Evolutionary conservation across 2,329 filamentous ascomycete species (phyloP).

Genomic region (Botrytis hyacinthi): DNA sequence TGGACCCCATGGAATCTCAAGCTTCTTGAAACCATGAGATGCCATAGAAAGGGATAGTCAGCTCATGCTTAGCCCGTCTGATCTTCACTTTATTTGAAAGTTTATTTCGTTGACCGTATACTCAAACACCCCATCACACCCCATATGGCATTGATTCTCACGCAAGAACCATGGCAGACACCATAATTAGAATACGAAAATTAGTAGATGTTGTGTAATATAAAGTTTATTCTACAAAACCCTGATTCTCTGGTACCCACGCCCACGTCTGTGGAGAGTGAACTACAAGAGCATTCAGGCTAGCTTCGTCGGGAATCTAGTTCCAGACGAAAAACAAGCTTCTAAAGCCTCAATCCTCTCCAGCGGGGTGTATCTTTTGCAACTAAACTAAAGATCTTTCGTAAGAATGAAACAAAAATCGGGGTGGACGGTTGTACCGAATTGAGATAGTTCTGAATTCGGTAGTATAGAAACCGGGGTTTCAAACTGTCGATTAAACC

Average conservation of each 20-base stretch:
- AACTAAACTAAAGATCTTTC: background rate
- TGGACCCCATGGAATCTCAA: background rate
- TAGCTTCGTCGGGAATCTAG: background rate
- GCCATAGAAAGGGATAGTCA: conserved; percentile 21
- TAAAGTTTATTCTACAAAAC: background rate
- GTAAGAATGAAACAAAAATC: background rate
- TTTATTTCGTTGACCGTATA: background rate
- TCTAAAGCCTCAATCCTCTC: conserved; percentile 9
- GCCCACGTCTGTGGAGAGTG: background rate
- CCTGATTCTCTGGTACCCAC: background rate
- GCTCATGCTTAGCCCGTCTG: conserved; percentile 33
- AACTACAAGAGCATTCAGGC: background rate
- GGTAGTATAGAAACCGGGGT: background rate
- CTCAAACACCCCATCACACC: background rate
- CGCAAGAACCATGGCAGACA: background rate
- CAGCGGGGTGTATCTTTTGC: background rate
- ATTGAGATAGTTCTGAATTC: conserved; percentile 21
- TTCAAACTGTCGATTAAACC: conserved; percentile 31
- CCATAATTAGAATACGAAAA: background rate
- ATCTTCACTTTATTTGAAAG: conserved; percentile 25
- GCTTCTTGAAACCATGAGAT: conserved; percentile 18
- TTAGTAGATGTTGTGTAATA: background rate
- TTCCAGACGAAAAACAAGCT: background rate
- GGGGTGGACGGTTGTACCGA: background rate
- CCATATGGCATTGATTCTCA: background rate